Percentiles rank a stretch among this genome's conserved stretches.
Evolutionary conservation across 768 basidiomycete species (phyloP).

Genomic region (Suillus lakei): DNA sequence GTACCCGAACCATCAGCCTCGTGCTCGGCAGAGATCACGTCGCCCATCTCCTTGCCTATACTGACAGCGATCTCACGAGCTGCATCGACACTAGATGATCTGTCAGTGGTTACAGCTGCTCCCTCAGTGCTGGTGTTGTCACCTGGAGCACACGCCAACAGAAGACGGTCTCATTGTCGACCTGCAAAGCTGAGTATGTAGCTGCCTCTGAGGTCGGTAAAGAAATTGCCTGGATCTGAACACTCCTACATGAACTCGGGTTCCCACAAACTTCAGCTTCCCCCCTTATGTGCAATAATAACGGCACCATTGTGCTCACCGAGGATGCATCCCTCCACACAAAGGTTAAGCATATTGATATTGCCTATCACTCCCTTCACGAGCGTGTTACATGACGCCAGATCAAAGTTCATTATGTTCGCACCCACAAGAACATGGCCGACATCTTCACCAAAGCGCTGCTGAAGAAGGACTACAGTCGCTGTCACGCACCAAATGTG

Average conservation of each 20-base stretch:
- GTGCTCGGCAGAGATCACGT: conserved; percentile 12
- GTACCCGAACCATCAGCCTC: background rate
- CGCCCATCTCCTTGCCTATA: conserved; percentile 20
- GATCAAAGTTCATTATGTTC: conserved; percentile 34
- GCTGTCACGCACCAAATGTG: no score
- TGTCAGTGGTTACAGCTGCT: conserved; percentile 27
- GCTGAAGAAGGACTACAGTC: conserved; percentile 14
- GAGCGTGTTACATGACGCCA: conserved; percentile 32
- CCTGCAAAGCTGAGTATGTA: conserved; percentile 50
- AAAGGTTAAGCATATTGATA: conserved; percentile 49
- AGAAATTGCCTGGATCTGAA: conserved; percentile 42
- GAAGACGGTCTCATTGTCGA: conserved; percentile 41
- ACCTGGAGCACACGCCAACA: conserved; percentile 44
- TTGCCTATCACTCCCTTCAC: conserved; percentile 44
- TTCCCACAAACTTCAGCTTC: conserved; percentile 8
- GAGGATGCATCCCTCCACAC: conserved; percentile 41
- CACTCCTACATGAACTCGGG: conserved; percentile 23
- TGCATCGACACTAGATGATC: conserved; percentile 28
- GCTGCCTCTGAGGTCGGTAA: conserved; percentile 36
- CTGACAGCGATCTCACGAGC: conserved; percentile 34
- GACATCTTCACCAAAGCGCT: conserved; percentile 49
- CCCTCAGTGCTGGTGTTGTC: conserved; percentile 27
- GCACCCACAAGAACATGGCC: conserved; percentile 39
- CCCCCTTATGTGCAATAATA: conserved; percentile 39
- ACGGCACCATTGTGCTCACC: conserved; percentile 39